phyloP scores from a whole-genome alignment of 2,329 filamentous ascomycete genomes.

The Phoma sp. region DNA sequence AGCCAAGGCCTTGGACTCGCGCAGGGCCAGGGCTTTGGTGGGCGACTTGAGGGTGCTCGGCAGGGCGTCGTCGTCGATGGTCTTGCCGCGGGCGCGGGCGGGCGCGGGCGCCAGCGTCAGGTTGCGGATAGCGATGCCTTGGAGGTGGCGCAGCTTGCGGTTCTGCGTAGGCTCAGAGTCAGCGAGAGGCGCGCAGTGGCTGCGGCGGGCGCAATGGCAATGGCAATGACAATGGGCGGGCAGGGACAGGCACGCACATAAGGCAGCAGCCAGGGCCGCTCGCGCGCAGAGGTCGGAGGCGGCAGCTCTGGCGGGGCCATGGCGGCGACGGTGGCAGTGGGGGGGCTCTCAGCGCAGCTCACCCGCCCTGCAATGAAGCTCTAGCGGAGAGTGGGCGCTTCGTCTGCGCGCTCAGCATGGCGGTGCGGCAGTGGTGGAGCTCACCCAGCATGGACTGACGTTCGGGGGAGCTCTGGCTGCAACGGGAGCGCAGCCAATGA shows the following conservation, averaged over 20 bases:
- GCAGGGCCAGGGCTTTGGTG: conserved; percentile 66
- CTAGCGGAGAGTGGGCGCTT: background rate
- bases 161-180: conserved; percentile 60
- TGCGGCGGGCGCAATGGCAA: background rate
- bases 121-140: conserved; percentile 86
- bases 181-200: no score
- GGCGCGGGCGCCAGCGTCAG: conserved; percentile 68
- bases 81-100: conserved; percentile 60
- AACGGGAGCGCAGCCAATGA: background rate
- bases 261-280: conserved; percentile 48
- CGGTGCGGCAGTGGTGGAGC: no score
- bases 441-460: no score
- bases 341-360: background rate
- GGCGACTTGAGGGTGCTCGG: conserved; percentile 70
- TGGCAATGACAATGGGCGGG: no score
- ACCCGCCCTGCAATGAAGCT: conserved; percentile 2
- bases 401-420: no score
- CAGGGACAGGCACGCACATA: conserved; percentile 30
- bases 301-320: conserved; percentile 14
- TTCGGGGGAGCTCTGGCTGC: no score
- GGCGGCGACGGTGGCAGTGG: background rate
- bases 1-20: conserved; percentile 56
- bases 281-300: conserved; percentile 28
- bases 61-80: conserved; percentile 77
- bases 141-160: conserved; percentile 84